These are phyloP conservation scores for Backusella tuberculispora DNA, from an alignment of 192 early-diverging fungal species.

Conservation along the genomic window DNA sequence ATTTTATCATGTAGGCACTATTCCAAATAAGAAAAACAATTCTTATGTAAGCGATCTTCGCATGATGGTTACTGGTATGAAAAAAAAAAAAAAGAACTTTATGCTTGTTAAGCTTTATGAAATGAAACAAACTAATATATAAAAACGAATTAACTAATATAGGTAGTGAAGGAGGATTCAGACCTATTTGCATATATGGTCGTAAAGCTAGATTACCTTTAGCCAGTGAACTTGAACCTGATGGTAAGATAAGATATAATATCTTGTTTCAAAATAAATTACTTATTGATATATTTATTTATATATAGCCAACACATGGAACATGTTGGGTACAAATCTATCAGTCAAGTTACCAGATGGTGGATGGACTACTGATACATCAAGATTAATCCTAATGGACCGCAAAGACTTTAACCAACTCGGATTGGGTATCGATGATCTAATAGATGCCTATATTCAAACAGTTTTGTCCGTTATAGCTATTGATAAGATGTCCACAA, in stretches of 20 bases:
- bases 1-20: slow-evolving; percentile 90
- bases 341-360: slow-evolving; percentile 76
- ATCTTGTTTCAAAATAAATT: neutral
- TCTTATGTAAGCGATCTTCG: slow-evolving; percentile 83
- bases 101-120: neutral
- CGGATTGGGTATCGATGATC: slow-evolving; percentile 81
- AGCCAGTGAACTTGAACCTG: slow-evolving; percentile 50
- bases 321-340: slow-evolving; percentile 91
- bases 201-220: slow-evolving; percentile 77
- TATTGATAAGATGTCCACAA: slow-evolving; percentile 78
- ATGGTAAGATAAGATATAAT: slow-evolving; percentile 43
- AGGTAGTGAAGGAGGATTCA: slow-evolving; percentile 67
- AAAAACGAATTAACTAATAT: neutral
- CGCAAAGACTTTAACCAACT: slow-evolving; percentile 90
- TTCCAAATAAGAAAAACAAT: slow-evolving; percentile 89
- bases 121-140: neutral
- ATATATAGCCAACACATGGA: slow-evolving; percentile 72
- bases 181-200: slow-evolving; percentile 83
- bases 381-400: slow-evolving; percentile 85
- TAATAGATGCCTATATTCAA: slow-evolving; percentile 90
- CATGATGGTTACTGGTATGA: slow-evolving; percentile 84
- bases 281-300: neutral
- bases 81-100: neutral
- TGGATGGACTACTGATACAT: slow-evolving; percentile 83
- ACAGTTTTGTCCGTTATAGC: slow-evolving; percentile 84